These are phyloP conservation scores for Eimeria nieschulzi DNA, from an alignment of 169 alveolate genomes.

Conservation along the genomic window DNA sequence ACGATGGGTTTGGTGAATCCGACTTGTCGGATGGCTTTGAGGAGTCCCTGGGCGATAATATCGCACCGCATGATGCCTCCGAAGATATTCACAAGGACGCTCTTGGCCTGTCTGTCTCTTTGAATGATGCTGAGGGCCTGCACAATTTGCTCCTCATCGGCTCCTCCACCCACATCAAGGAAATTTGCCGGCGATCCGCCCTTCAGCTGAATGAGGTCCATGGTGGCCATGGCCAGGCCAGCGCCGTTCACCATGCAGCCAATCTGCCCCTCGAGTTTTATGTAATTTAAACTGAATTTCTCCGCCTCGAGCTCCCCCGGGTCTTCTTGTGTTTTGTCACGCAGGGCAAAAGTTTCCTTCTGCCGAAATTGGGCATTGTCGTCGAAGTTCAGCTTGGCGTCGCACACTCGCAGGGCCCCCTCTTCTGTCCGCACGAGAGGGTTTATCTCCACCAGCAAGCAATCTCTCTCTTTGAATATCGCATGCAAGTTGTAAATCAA, in stretches of 20 bases:
- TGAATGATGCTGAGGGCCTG: conserved; percentile 92
- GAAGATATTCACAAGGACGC: conserved; percentile 94
- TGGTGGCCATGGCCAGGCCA: conserved; percentile 99
- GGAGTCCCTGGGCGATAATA: conserved; percentile 90
- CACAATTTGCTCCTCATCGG: conserved; percentile 90
- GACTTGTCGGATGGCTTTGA: conserved; percentile 88
- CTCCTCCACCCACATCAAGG: conserved; percentile 97
- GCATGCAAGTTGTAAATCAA: conserved; percentile 79
- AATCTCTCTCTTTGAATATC: conserved; percentile 90
- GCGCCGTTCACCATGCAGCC: conserved; percentile 97
- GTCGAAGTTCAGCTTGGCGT: conserved; percentile 94
- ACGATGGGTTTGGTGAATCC: conserved; percentile 62
- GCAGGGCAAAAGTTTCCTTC: conserved; percentile 79
- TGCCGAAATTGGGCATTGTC: conserved; percentile 97
- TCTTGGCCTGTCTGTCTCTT: conserved; percentile 84
- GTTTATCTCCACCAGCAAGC: conserved; percentile 94
- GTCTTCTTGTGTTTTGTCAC: conserved; percentile 82
- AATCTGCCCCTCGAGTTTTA: conserved; percentile 93
- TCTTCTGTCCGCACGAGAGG: conserved; percentile 93
- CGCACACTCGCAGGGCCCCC: conserved; percentile 92
- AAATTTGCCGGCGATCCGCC: conserved; percentile 97
- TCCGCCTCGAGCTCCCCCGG: conserved; percentile 92
- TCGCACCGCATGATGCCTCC: conserved; percentile 97
- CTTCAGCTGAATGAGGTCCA: conserved; percentile 84
- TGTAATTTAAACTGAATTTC: conserved; percentile 91